Base-by-base conservation (phyloP, 2,329 filamentous ascomycete genomes). In the Colletotrichum shisoi region DNA sequence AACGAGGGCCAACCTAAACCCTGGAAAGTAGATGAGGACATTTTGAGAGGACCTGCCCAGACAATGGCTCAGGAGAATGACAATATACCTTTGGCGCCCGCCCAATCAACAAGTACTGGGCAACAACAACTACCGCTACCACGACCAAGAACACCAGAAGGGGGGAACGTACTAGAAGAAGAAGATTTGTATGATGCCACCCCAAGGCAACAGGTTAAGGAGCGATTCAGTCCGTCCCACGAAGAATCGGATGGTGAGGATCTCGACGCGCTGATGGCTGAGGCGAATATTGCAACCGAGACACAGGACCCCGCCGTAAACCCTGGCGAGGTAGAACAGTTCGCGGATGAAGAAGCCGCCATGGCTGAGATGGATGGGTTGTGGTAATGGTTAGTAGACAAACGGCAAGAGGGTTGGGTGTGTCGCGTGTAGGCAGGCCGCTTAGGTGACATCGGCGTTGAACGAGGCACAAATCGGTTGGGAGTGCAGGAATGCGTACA, bases 1-100 rank as follows among this genome's bases (percentile, higher is more conserved):
- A 87, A 94, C 63, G 91, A 96, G 76, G 82, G 85, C 9, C 91
- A 86, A 71, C 87, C 88, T 0, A 85, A 79, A 53, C 70, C 76
- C 0, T 70, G 74, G 13, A 75, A 51, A 2, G 72, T 73, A 1
- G 75, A 76, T 2, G 76, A 78, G 6, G 76, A 72, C 2, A 64
- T 70, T 31, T 15, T 19, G 27, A 68, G 70, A 13, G 69, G 74
- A 54, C 49, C 65, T 70, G 19, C 71, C 70, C 54, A 57, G 72
- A 9, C n/a, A 17, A 69, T 74, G 70, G 71, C 75, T 39, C 71
- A 74, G 21, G 72, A 72, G 40, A 71, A 71, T 0, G 71, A 42
- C 17, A n/a, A 51, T 21, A 76, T 51, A 70, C 64, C 46, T 68
- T 71, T 62, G 72, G 72, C 31, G 77, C 78, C 56, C 72, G 74